Conservation (phyloP, 257 asterid species). For the Anisodus tanguticus region DNA sequence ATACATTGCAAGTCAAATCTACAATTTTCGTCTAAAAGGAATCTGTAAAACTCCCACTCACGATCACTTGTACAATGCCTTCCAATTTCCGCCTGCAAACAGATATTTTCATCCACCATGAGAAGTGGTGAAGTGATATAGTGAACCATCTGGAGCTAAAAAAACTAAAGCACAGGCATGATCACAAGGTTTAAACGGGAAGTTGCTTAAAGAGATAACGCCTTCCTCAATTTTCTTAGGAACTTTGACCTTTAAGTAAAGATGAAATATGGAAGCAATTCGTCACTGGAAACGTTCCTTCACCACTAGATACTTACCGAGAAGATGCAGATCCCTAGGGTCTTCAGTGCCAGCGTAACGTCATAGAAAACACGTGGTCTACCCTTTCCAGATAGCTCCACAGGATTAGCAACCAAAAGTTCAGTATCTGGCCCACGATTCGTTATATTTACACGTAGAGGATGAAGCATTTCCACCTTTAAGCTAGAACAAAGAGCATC, state of each 20-base stretch:
- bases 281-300: neutral
- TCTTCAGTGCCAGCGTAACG: constrained; percentile 69
- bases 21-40: constrained; percentile 79
- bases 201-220: neutral
- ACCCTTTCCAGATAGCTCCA: constrained; percentile 84
- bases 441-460: constrained; percentile 71
- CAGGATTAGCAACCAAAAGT: constrained; percentile 85
- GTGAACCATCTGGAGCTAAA: neutral
- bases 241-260: neutral
- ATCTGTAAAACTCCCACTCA: constrained; percentile 87
- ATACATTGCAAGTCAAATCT: constrained; percentile 46
- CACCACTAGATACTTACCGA: constrained; percentile 51
- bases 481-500: constrained; percentile 64
- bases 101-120: neutral
- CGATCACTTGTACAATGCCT: constrained; percentile 64
- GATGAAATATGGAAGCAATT: neutral
- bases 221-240: constrained; percentile 1
- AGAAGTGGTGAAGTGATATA: neutral
- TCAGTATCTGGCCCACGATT: constrained; percentile 84
- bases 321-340: constrained; percentile 74
- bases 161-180: neutral
- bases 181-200: neutral
- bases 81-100: constrained; percentile 78
- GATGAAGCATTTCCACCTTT: constrained; percentile 80
- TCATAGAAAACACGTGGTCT: constrained; percentile 87